Conservation (phyloP, 331 rosid species). For the Rosa hybrid region DNA sequence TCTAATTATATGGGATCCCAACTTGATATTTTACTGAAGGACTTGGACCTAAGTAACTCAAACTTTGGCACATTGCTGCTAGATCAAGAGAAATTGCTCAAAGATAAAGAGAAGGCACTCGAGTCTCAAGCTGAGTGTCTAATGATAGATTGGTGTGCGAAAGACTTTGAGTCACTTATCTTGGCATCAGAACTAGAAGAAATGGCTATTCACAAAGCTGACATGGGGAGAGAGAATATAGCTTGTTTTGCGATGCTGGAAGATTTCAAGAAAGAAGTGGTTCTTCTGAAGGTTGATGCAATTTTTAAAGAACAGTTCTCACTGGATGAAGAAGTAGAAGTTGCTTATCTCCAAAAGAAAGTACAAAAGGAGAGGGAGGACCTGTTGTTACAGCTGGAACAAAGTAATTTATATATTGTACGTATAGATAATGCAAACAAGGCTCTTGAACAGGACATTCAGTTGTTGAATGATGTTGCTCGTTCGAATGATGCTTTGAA, state of each 20-base stretch:
- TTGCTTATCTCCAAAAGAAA: conserved; percentile 37
- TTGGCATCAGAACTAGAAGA: conserved; percentile 52
- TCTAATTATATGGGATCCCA: conserved; percentile 77
- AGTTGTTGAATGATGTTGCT: conserved; percentile 45
- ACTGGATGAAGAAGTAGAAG: conserved; percentile 52
- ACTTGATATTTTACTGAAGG: conserved; percentile 75
- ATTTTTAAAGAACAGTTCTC: conserved; percentile 45
- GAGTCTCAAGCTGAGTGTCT: conserved; percentile 60
- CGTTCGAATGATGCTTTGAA: conserved; percentile 47
- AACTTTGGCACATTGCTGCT: conserved; percentile 48
- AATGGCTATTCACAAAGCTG: conserved; percentile 41
- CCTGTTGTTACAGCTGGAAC: conserved; percentile 43
- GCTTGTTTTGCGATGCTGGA: conserved; percentile 42
- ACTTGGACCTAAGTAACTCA: conserved; percentile 58
- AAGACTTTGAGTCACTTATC: conserved; percentile 71
- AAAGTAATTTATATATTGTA: conserved; percentile 35
- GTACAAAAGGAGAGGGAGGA: conserved; percentile 40
- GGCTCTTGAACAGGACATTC: conserved; percentile 47
- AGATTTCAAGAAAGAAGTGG: conserved; percentile 49
- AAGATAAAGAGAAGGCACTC: conserved; percentile 45
- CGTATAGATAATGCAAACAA: conserved; percentile 47
- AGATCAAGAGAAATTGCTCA: conserved; percentile 61
- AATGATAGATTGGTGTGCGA: conserved; percentile 52
- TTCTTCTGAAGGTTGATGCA: conserved; percentile 53
- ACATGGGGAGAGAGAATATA: conserved; percentile 45